Evolutionary conservation across 352 stramenopile genomes (phyloP).

Genomic region (Phytophthora meadii): DNA sequence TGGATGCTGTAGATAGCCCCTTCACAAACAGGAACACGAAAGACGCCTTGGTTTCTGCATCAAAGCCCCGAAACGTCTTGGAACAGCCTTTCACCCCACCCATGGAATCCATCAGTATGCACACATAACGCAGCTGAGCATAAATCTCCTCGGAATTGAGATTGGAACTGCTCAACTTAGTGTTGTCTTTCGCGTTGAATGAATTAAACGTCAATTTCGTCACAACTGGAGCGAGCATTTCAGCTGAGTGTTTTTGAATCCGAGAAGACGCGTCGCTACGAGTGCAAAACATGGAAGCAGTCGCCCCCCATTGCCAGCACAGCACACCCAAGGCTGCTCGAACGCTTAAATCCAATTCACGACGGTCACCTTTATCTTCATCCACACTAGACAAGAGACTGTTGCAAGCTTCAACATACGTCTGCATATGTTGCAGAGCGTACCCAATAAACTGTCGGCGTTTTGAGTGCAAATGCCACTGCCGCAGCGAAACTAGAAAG

Average conservation of each 20-base stretch:
- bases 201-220: conserved; percentile 2
- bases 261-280: conserved; percentile 41
- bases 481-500: conserved; percentile 15
- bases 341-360: not conserved
- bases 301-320: conserved; percentile 72
- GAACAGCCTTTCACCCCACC: conserved; percentile 26
- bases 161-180: not conserved
- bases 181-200: conserved; percentile 2
- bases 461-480: conserved; percentile 37
- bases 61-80: conserved; percentile 20
- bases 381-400: conserved; percentile 15
- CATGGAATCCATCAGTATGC: conserved; percentile 41
- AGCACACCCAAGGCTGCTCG: conserved; percentile 37
- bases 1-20: conserved; percentile 20
- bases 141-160: conserved; percentile 31
- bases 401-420: conserved; percentile 28
- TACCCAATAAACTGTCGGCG: conserved; percentile 36
- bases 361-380: not conserved
- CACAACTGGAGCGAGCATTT: conserved; percentile 17
- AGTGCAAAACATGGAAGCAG: conserved; percentile 54
- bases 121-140: conserved; percentile 47
- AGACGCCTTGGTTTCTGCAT: conserved; percentile 17
- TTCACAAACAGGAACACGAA: conserved; percentile 31
- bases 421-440: conserved; percentile 36
- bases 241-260: conserved; percentile 28